Base-by-base conservation (phyloP, 768 basidiomycete species). In the Leucosporidium yakuticum region DNA sequence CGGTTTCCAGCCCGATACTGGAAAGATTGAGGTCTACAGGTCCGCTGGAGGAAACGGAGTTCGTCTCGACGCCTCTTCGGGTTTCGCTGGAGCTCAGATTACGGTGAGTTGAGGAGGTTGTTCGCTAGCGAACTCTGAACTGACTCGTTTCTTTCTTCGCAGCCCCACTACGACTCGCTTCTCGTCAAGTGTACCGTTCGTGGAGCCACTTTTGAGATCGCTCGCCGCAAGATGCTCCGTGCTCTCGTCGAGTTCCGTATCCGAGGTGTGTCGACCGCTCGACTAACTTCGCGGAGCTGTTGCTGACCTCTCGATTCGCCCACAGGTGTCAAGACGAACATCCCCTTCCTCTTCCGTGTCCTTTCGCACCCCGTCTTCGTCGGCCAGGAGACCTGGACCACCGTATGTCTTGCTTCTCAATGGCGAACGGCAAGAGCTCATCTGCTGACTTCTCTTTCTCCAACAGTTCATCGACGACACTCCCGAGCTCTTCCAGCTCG, bases 171-270 rank as follows among this genome's bases (percentile, higher is more conserved):
- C 77, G 96, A 99, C 81, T 93, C 91, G 75, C 83, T 98, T 79
- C 84, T 99, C 59, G 96, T 99, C 75, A 99, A 99, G 81, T 92
- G 91, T 76, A 88, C 87, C 49, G 92, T 95, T 64, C 91, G 88
- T 69, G 96, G 96, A 60, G 94, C 96, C 19, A 98, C 95, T 1
- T 99, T 97, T 77, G 96, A 99, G 77, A 94, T 99, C 61, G 96
- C 96, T 48, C 88, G 96, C 68, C 85, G 96, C 73, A 99, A 99
- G 84, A 98, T 98, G 93, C 86, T 99, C 63, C 90, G 96, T 74
- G 95, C 96, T 44, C 85, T 99, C n/a, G 93, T 99, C 57, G 96
- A 99, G 79, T 99, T 98, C 87, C 90, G 96, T 76, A 98, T 99
- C 74, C 91, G 96, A 73, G 96, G 96, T 75, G 92, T 6, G 32